Percentiles rank a stretch among this genome's conserved stretches.
phyloP scores from a whole-genome alignment of 495 filamentous ascomycete species.

The Rostrohypoxylon terebratum region DNA sequence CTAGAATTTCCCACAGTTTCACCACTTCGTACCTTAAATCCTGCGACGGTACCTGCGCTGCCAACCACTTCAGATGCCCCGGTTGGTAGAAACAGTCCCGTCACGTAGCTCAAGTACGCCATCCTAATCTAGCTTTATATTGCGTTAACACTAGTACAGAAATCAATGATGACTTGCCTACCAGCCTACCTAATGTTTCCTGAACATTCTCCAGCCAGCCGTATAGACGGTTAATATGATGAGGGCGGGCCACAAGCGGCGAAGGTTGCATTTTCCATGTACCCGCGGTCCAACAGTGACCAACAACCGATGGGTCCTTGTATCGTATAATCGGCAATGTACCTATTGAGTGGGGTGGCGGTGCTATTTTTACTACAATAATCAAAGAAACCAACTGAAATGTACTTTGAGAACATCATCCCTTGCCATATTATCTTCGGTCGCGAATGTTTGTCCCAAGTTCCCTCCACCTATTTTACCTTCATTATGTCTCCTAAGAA shows the following conservation, averaged over 20 bases:
- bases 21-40: too few species aligned
- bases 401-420: background rate
- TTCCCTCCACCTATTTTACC: conserved; percentile 8
- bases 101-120: background rate
- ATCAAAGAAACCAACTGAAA: conserved; percentile 3
- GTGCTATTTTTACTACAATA: conserved; percentile 11
- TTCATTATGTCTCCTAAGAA: background rate
- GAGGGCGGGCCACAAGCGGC: conserved; percentile 3
- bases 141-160: background rate
- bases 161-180: too few species aligned
- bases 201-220: background rate
- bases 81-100: background rate
- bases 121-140: background rate
- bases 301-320: conserved; percentile 1
- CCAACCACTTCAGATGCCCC: too few species aligned
- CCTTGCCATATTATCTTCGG: conserved; percentile 11
- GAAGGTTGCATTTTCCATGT: conserved; percentile 10
- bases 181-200: too few species aligned
- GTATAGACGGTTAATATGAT: background rate
- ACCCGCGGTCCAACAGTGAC: background rate
- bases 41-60: too few species aligned
- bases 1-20: too few species aligned
- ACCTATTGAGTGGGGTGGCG: background rate
- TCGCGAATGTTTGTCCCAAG: background rate
- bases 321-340: conserved; percentile 5